Evolutionary conservation across 306 rosid genomes (phyloP).

Genomic region (Inga leiocalycina): DNA sequence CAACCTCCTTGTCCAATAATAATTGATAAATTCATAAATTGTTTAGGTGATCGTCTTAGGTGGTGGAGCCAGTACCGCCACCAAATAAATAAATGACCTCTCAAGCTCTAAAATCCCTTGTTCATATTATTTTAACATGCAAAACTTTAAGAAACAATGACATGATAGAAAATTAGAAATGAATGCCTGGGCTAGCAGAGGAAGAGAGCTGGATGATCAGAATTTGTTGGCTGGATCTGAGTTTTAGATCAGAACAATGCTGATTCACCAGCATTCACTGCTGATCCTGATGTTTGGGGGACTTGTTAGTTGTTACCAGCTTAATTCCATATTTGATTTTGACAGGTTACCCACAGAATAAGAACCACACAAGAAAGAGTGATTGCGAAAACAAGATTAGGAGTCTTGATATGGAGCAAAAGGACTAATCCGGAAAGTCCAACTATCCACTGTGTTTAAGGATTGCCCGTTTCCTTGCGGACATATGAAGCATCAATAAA

Average conservation of each 20-base stretch:
- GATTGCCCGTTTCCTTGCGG: background rate
- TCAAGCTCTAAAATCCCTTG: background rate
- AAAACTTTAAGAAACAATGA: background rate
- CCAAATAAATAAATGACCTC: background rate
- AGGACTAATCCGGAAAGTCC: background rate
- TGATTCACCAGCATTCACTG: background rate
- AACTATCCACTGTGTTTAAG: background rate
- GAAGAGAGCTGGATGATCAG: background rate
- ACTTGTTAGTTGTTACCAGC: background rate
- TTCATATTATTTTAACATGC: background rate
- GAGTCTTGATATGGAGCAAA: background rate
- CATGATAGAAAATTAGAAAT: background rate
- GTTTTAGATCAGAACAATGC: background rate
- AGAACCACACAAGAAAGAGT: background rate
- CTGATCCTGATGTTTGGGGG: background rate
- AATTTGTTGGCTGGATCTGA: background rate
- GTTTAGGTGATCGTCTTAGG: background rate
- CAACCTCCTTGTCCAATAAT: conserved; percentile 8
- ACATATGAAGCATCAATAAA: background rate
- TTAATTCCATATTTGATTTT: background rate
- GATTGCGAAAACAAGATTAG: background rate
- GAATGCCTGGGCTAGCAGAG: background rate
- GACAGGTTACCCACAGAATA: background rate
- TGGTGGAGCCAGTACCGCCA: background rate
- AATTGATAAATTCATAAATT: background rate